Evolutionary conservation across 2,329 filamentous ascomycete genomes (phyloP).

Genomic region (Sporothrix pseudoabietina): DNA sequence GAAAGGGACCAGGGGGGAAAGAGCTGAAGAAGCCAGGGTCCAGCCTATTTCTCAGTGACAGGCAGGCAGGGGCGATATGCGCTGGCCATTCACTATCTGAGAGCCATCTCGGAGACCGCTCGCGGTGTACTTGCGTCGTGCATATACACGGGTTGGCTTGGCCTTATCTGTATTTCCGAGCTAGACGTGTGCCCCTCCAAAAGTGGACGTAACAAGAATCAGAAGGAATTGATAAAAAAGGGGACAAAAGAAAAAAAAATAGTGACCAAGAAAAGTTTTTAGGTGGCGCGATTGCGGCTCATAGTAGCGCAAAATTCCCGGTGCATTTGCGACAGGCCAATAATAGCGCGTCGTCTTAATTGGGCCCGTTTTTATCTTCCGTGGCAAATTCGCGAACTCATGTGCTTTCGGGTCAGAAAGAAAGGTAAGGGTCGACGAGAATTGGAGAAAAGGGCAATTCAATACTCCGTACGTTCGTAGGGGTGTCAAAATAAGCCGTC

Average conservation of each 20-base stretch:
- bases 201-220: neutral
- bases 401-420: constrained; percentile 28
- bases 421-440: neutral
- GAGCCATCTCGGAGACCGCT: constrained; percentile 15
- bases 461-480: too few species aligned
- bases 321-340: constrained; percentile 19
- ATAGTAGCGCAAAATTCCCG: constrained; percentile 24
- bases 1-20: neutral
- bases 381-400: constrained; percentile 33
- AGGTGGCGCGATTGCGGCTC: constrained; percentile 29
- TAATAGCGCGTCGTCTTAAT: constrained; percentile 29
- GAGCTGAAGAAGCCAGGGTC: constrained; percentile 1
- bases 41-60: neutral
- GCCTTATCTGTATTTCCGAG: constrained; percentile 22
- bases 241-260: neutral
- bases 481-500: neutral
- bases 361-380: constrained; percentile 19
- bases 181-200: constrained; percentile 12
- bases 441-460: constrained; percentile 14
- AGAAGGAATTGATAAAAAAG: constrained; percentile 8
- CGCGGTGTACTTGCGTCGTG: neutral
- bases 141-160: neutral
- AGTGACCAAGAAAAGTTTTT: constrained; percentile 6
- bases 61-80: constrained; percentile 4
- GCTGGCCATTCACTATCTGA: neutral